Evolutionary conservation across 2,329 filamentous ascomycete species (phyloP).

Genomic region (Elsinoe australis): DNA sequence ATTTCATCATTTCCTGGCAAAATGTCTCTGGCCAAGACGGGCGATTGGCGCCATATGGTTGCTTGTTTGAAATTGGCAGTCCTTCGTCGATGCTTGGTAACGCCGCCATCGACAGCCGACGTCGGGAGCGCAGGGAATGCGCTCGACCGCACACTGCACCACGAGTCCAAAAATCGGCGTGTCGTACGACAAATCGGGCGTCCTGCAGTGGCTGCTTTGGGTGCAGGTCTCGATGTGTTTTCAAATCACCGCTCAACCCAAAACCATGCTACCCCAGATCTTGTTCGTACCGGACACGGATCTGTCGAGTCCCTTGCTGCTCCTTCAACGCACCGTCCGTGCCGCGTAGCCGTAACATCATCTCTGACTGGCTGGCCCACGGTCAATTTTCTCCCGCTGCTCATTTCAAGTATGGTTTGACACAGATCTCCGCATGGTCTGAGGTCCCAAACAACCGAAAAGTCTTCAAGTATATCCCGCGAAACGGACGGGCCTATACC

Average conservation of each 20-base stretch:
- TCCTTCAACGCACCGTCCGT: too few species aligned
- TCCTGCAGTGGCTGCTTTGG: slow-evolving; percentile 1
- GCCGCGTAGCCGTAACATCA: slow-evolving; percentile 5
- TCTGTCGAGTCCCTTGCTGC: too few species aligned
- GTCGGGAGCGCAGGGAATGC: not conserved
- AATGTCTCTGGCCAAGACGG: slow-evolving; percentile 8
- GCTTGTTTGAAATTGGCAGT: slow-evolving; percentile 13
- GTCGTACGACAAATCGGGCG: slow-evolving; percentile 9
- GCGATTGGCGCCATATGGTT: slow-evolving; percentile 5
- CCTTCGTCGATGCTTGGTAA: slow-evolving; percentile 10
- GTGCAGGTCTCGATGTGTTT: slow-evolving; percentile 2
- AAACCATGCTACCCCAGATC: not conserved
- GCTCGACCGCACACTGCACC: not conserved
- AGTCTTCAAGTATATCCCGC: slow-evolving; percentile 7
- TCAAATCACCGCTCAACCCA: not conserved
- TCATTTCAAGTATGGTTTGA: not conserved
- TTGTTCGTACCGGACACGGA: too few species aligned
- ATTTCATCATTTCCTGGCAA: slow-evolving; percentile 2
- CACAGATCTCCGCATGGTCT: slow-evolving; percentile 16
- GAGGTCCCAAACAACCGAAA: slow-evolving; percentile 8
- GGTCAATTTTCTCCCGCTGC: slow-evolving; percentile 3
- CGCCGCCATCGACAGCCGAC: slow-evolving; percentile 7
- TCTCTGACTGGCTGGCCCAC: not conserved
- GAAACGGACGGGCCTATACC: not conserved
- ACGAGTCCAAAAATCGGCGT: not conserved